Evolutionary conservation across 306 rosid species (phyloP).

Genomic region (Cucurbita maxima): DNA sequence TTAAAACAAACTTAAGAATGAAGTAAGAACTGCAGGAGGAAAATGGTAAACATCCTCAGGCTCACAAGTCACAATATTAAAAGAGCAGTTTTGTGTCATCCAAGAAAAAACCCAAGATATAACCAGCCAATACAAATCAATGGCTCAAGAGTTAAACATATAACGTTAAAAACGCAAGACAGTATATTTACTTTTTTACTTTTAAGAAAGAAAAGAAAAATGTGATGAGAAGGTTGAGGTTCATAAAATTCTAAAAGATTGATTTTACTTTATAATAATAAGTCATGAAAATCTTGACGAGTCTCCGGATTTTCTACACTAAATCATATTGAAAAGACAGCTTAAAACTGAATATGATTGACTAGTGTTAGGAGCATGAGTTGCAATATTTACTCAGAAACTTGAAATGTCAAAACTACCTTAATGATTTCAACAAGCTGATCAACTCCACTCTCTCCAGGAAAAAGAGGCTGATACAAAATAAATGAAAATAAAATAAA

Average conservation of each 20-base stretch:
- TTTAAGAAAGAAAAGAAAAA: background rate
- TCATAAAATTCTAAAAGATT: background rate
- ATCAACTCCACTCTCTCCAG: constrained; percentile 97
- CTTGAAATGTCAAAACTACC: constrained; percentile 29
- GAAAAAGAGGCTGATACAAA: constrained; percentile 69
- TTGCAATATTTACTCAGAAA: background rate
- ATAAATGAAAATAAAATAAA: background rate
- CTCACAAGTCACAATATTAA: background rate
- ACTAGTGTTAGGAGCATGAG: background rate
- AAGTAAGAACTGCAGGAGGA: background rate
- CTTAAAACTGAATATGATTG: background rate
- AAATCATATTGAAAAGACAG: background rate
- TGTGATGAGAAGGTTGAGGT: background rate
- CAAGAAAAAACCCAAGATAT: background rate
- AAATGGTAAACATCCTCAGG: background rate
- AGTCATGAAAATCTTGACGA: background rate
- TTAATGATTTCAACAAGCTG: constrained; percentile 97
- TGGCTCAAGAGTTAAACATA: background rate
- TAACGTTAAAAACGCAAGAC: background rate
- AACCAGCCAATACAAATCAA: background rate
- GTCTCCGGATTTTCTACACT: background rate
- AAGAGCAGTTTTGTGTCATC: background rate
- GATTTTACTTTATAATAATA: background rate
- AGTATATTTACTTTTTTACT: background rate
- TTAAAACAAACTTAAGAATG: background rate